Evolutionary conservation across 148 eudicot genomes (phyloP), one percentile per base, ranked within the genome.

Genomic region (Talinum fruticosum): DNA sequence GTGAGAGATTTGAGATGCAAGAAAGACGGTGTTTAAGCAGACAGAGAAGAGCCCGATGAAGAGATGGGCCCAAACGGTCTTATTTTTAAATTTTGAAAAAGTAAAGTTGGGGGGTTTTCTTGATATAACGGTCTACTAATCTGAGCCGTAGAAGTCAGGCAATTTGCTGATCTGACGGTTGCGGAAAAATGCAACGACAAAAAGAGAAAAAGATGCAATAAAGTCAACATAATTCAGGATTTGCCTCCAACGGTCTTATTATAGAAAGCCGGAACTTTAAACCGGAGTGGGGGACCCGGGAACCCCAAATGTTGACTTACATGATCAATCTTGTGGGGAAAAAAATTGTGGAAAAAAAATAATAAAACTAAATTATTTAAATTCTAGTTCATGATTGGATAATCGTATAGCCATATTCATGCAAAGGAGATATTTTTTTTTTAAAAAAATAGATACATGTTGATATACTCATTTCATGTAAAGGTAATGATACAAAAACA

Each of bases 41-140:
- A 41, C 35, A 18, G 29, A 62, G 34, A 62, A 13, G 12, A 2
- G 26, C 2, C 0, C 10, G 64, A 1, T 1, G 64, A 76, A 51
- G 83, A n/a, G 34, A 33, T 49, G 73, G 35, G 76, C 29, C 67
- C 23, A 76, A 84, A 83, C 83, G 86, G 84, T 76, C 77, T 33
- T 24, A 78, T 80, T 80, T 83, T 80, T 81, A 76, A 80, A 82
- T 4, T 69, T 84, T 85, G 67, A 76, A 79, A 78, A 78, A 18
- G 75, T 15, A 15, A 53, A 53, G 28, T 4, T 64, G 23, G 26
- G 37, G 78, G 35, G 26, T 15, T 23, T 16, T n/a, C 34, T 57
- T 37, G 12, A 13, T 36, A 32, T 75, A 79, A 83, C 82, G 82
- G 82, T 79, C 71, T 15, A 76, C 10, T 79, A 59, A 79, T 83